Conservation (phyloP, 495 filamentous ascomycete genomes). For the Bombardia bombarda region DNA sequence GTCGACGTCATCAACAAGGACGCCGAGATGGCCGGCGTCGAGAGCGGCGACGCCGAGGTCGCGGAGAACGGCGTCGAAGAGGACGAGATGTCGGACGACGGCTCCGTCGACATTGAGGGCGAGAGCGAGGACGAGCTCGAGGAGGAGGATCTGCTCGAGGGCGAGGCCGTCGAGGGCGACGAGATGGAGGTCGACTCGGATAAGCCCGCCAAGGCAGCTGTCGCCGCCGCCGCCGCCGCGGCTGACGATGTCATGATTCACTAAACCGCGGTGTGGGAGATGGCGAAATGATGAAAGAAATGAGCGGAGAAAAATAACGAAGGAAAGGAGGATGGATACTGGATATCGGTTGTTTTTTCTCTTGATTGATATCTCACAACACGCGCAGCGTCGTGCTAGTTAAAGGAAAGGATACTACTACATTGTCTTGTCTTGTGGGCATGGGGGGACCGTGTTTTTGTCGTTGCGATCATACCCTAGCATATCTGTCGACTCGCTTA, state of each 20-base stretch:
- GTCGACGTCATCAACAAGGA: slow-evolving; percentile 52
- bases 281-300: too few species aligned
- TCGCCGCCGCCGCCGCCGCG: slow-evolving; percentile 1
- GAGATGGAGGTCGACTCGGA: slow-evolving; percentile 71
- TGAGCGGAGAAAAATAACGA: too few species aligned
- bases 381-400: too few species aligned
- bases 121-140: slow-evolving; percentile 78
- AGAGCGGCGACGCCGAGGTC: slow-evolving; percentile 24
- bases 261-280: too few species aligned
- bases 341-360: not conserved
- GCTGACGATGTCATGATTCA: slow-evolving; percentile 8
- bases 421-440: too few species aligned
- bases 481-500: not conserved
- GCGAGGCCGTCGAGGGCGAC: slow-evolving; percentile 63
- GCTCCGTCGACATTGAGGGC: slow-evolving; percentile 91
- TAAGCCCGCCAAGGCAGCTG: slow-evolving; percentile 10
- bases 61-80: slow-evolving; percentile 46
- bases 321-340: not conserved
- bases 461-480: slow-evolving; percentile 1
- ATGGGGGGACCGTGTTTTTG: too few species aligned
- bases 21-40: slow-evolving; percentile 67
- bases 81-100: slow-evolving; percentile 78
- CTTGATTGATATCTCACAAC: not conserved
- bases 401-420: too few species aligned
- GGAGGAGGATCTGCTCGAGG: slow-evolving; percentile 75